Conservation (phyloP, 768 basidiomycete species). For the Phallus indusiatus region DNA sequence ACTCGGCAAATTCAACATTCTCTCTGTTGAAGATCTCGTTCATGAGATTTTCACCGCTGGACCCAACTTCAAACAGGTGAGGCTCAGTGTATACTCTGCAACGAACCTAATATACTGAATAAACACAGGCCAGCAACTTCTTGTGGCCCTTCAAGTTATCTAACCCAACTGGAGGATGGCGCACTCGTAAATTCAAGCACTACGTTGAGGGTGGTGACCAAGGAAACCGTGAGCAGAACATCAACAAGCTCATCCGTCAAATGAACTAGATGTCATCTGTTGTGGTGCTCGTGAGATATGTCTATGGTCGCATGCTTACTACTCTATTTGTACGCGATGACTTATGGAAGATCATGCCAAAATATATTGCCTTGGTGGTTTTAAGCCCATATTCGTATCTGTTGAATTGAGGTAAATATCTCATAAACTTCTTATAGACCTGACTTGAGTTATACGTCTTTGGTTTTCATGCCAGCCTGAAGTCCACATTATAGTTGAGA, state of each 20-base stretch:
- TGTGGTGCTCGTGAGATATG: background rate
- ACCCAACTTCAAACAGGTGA: constrained; percentile 97
- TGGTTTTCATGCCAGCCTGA: too few species aligned
- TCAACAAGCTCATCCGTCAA: constrained; percentile 95
- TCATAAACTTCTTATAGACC: too few species aligned
- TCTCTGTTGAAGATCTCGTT: constrained; percentile 94
- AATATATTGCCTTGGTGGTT: too few species aligned
- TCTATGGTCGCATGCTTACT: too few species aligned
- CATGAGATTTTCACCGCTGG: constrained; percentile 94
- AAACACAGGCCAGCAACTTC: constrained; percentile 74
- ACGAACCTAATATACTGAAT: background rate
- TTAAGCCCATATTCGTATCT: too few species aligned
- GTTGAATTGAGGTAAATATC: too few species aligned
- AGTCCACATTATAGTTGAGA: too few species aligned
- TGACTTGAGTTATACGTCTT: too few species aligned
- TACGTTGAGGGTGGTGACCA: constrained; percentile 95
- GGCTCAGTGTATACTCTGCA: constrained; percentile 14
- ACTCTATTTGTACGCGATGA: too few species aligned
- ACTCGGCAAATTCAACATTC: constrained; percentile 91
- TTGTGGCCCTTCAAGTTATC: constrained; percentile 99
- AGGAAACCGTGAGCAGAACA: constrained; percentile 93
- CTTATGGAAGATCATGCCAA: too few species aligned
- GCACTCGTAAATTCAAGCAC: constrained; percentile 95
- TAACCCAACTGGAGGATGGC: constrained; percentile 98
- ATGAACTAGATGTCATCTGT: constrained; percentile 54